Percentiles rank a stretch among this genome's conserved stretches.
These are phyloP conservation scores for Alternaria novae-zelandiae DNA, from an alignment of 2,329 filamentous ascomycete species.

Conservation along the genomic window DNA sequence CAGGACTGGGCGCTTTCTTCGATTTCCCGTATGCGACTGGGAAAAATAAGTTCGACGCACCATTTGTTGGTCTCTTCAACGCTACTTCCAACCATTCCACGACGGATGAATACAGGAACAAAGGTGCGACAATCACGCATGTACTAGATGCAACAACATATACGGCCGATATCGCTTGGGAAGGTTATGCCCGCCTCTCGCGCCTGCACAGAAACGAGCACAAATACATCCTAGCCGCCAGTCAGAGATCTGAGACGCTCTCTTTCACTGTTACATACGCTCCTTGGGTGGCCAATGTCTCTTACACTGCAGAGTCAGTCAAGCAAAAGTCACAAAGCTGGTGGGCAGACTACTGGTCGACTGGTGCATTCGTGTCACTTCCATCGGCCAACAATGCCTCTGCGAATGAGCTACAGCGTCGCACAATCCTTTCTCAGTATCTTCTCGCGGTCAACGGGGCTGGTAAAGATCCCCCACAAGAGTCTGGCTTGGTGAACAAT, in stretches of 20 bases:
- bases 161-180: conserved; percentile 51
- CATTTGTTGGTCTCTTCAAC: conserved; percentile 61
- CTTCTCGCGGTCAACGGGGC: conserved; percentile 61
- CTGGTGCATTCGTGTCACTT: conserved; percentile 61
- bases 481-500: conserved; percentile 59
- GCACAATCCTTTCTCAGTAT: conserved; percentile 62
- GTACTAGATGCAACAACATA: conserved; percentile 55
- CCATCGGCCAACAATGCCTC: conserved; percentile 47
- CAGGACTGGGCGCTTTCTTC: conserved; percentile 56
- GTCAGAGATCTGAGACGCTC: conserved; percentile 29
- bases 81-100: conserved; percentile 56
- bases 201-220: conserved; percentile 49
- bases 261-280: conserved; percentile 34
- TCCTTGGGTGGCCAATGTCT: conserved; percentile 41
- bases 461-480: conserved; percentile 57
- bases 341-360: conserved; percentile 60
- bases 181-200: conserved; percentile 37
- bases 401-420: conserved; percentile 60
- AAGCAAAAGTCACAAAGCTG: conserved; percentile 46
- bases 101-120: conserved; percentile 31
- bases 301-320: conserved; percentile 33
- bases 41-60: conserved; percentile 61
- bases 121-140: conserved; percentile 52
- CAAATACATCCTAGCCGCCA: conserved; percentile 51
- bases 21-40: conserved; percentile 60